Percentiles rank a stretch among this genome's conserved stretches.
Evolutionary conservation across 306 rosid genomes (phyloP).

Genomic region (Inga laurina): DNA sequence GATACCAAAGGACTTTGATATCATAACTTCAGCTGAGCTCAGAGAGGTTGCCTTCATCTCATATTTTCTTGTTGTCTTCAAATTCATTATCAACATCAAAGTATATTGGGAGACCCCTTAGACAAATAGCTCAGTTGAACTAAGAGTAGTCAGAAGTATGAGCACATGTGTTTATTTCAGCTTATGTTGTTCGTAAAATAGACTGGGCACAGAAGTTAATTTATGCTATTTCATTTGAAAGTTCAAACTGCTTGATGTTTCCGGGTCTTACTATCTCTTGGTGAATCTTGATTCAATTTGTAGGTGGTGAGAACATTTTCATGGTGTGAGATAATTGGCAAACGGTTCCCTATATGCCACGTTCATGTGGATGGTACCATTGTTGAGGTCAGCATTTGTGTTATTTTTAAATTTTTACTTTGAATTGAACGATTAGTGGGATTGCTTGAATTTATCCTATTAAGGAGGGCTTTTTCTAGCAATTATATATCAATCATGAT

Average conservation of each 20-base stretch:
- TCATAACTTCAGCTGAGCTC: slow-evolving; percentile 78
- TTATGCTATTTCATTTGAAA: slow-evolving; percentile 9
- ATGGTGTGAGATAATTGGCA: slow-evolving; percentile 89
- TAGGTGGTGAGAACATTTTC: slow-evolving; percentile 80
- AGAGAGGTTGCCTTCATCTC: slow-evolving; percentile 61
- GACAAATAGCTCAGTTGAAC: background rate
- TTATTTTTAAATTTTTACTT: slow-evolving; percentile 1
- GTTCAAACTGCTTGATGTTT: slow-evolving; percentile 20
- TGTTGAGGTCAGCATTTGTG: slow-evolving; percentile 65
- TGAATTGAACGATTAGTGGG: background rate
- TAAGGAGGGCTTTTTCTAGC: background rate
- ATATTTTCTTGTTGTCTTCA: slow-evolving; percentile 26
- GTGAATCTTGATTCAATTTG: slow-evolving; percentile 32
- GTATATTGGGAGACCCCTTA: background rate
- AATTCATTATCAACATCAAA: background rate
- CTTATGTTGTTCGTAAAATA: background rate
- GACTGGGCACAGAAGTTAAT: slow-evolving; percentile 3
- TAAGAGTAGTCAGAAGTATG: background rate
- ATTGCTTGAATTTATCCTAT: slow-evolving; percentile 5
- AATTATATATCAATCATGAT: background rate
- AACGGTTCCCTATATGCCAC: slow-evolving; percentile 88
- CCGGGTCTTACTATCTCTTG: slow-evolving; percentile 26
- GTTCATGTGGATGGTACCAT: slow-evolving; percentile 67
- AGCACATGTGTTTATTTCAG: slow-evolving; percentile 19
- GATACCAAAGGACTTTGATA: slow-evolving; percentile 55